These are phyloP conservation scores for Tilletia setariae DNA, from an alignment of 1,284 basidiomycete species.

Conservation along the genomic window DNA sequence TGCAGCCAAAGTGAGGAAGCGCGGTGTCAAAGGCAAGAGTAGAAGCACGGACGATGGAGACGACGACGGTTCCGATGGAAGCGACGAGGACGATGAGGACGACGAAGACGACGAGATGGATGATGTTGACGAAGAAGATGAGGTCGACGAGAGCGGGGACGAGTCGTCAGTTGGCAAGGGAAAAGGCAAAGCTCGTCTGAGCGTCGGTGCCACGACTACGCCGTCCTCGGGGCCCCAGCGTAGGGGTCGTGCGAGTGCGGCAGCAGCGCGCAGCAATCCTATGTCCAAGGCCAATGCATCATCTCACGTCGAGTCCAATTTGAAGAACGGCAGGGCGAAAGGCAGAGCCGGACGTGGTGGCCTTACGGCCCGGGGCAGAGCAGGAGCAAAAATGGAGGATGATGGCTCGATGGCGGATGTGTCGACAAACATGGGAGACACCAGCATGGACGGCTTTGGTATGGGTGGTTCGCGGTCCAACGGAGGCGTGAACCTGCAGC, in stretches of 20 bases:
- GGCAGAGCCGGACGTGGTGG: background rate
- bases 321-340: background rate
- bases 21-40: background rate
- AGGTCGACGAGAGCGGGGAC: background rate
- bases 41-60: background rate
- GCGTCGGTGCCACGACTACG: background rate
- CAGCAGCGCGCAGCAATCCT: background rate
- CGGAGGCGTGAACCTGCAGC: background rate
- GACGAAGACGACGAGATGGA: slow-evolving; percentile 10
- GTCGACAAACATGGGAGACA: background rate
- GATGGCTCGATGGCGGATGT: slow-evolving; percentile 5
- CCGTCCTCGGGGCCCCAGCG: slow-evolving; percentile 8
- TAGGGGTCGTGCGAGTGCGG: slow-evolving; percentile 1
- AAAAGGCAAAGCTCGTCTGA: background rate
- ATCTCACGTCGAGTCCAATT: background rate
- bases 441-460: background rate
- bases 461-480: background rate
- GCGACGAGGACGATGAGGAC: slow-evolving; percentile 11
- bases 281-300: too few relatives aligned
- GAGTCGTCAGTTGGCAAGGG: background rate
- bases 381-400: background rate
- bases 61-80: background rate
- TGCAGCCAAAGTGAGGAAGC: slow-evolving; percentile 11
- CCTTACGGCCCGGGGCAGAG: background rate
- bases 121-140: slow-evolving; percentile 9